Evolutionary conservation across 1,284 basidiomycete species (phyloP), one percentile per base, ranked within the genome.

Genomic region (Peniophora sp.): DNA sequence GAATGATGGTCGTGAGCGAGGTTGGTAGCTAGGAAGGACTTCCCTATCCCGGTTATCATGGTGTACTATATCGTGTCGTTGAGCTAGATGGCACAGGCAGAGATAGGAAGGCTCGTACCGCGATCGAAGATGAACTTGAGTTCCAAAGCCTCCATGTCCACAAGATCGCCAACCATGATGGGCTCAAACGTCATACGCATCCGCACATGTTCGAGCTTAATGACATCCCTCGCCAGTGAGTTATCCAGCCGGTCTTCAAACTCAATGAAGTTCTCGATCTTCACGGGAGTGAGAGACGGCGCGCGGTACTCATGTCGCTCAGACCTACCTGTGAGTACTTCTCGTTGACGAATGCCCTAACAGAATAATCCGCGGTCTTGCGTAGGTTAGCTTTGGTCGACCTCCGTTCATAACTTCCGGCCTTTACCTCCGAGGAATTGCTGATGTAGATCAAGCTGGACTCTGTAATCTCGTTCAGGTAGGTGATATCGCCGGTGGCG

Each of bases 41-140:
- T 74, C 72, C 57, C 84, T 84, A 66, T 93, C 91, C 8, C 90
- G 83, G 64, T 93, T 92, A 63, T 93, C 90, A 52, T 83, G 74
- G 55, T 90, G 85, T 50, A 72, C 84, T 86, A 50, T 55, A 41
- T 17, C n/a, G n/a, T 20, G 18, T 8, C 37, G 12, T 32, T 32
- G 39, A 42, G 43, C 48, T 15, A 46, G 49, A 46, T 55, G 34
- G 37, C 48, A 37, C 22, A 47, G 49, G 49, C 35, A 41, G 48
- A 18, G 24, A 22, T 32, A 17, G 44, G 24, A 18, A 22, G 39
- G 27, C 10, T 71, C 82, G 51, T 61, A 89, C 88, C 69, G 49
- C 87, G 79, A 60, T 88, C 83, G 60, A 89, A 88, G 61, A 88
- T 82, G 62, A 90, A 88, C 63, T 89, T 88, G 51, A 91, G 69